Base-by-base conservation (phyloP, 352 stramenopile species). In the Phytophthora niederhauseri region DNA sequence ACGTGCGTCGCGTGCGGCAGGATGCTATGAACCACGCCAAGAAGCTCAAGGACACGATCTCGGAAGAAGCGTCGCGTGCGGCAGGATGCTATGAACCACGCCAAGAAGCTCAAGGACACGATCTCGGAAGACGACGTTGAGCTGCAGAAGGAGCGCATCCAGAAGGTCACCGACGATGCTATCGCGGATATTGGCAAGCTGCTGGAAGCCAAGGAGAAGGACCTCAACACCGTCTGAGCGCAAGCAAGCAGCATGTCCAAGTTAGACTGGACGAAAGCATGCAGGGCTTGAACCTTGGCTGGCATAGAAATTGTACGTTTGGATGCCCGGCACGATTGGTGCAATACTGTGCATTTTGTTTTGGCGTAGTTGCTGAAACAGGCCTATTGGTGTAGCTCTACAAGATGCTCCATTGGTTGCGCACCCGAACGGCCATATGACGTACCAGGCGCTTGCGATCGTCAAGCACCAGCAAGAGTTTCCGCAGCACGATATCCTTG, bases 361-460 rank as follows among this genome's bases (percentile, higher is more conserved):
- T 46, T 68, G 48, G 28, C 60, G 15, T 31, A 20, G 15, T 46
- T 28, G 14, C 43, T 56, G 54, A 65, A 61, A 57, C 43, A 68
- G 17, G 49, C 26, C 48, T 55, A 24, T 51, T 56, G 36, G n/a
- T 60, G 41, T 66, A 48, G 28, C n/a, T 77, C 72, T 90, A 96
- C 66, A 97, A 76, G 45, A 97, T 84, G 60, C 90, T 94, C 91
- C 91, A 97, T 69, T 92, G 76, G 80, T 97, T 97, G 64, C 91
- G 89, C 61, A 97, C 87, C n/a, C 89, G 85, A 57, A 96, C 91
- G 2, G 90, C 86, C 56, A 80, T 83, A 70, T 96, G 89, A 28
- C 91, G 90, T 58, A 97, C 90, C 45, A 95, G 85, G 26, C 90
- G 89, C 63, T 96, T 96, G 64, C 80, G 88, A 64, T 97, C 91